These are phyloP conservation scores for Entomortierella chlamydospora DNA, from an alignment of 192 early-diverging fungal species.

Conservation along the genomic window DNA sequence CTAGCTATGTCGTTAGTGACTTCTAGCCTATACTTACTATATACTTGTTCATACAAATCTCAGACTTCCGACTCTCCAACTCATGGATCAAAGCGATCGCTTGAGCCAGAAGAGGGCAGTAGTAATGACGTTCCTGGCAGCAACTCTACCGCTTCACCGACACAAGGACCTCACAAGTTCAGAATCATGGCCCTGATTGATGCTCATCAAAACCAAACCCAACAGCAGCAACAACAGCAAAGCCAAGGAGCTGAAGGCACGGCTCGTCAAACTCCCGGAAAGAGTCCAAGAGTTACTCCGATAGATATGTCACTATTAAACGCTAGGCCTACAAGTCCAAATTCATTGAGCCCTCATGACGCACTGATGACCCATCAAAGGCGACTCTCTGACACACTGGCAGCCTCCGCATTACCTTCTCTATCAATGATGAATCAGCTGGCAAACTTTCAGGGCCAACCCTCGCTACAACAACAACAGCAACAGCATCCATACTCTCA, in stretches of 20 bases:
- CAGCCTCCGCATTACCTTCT: conserved; percentile 2
- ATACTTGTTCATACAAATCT: background rate
- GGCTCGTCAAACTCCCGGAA: background rate
- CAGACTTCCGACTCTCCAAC: conserved; percentile 27
- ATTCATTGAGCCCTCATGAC: conserved; percentile 33
- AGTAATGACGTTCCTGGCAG: conserved; percentile 1
- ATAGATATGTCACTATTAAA: conserved; percentile 5
- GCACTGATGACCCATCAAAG: conserved; percentile 23
- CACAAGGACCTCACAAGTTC: conserved; percentile 47
- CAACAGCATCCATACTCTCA: conserved; percentile 14
- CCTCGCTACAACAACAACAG: conserved; percentile 10
- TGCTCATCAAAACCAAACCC: conserved; percentile 39
- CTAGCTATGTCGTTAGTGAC: background rate
- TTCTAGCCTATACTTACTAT: background rate
- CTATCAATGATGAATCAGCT: conserved; percentile 3
- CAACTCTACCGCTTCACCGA: conserved; percentile 19
- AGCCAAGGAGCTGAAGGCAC: conserved; percentile 6
- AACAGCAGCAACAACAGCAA: conserved; percentile 15
- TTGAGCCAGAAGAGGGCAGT: conserved; percentile 18
- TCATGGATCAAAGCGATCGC: conserved; percentile 41
- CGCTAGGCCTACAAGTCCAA: conserved; percentile 25
- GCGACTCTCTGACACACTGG: conserved; percentile 23
- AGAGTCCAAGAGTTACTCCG: conserved; percentile 1
- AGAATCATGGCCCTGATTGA: conserved; percentile 55
- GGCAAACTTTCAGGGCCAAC: conserved; percentile 1